Evolutionary conservation across 2,329 filamentous ascomycete species (phyloP).

Genomic region (Penicillium decumbens): DNA sequence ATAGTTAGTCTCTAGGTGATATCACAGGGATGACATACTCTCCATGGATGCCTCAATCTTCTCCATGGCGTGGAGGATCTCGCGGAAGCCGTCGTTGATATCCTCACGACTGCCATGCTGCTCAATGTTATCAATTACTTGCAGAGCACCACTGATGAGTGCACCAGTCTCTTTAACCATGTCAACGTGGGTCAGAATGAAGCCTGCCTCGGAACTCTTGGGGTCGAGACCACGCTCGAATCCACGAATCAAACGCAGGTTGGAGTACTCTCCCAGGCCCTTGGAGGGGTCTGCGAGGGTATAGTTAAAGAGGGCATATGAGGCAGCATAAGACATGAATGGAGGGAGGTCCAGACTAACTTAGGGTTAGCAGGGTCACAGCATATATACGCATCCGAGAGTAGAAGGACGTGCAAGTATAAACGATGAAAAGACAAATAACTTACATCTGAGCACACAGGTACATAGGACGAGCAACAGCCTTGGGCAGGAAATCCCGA

Average conservation of each 20-base stretch:
- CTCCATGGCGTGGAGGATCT: constrained; percentile 59
- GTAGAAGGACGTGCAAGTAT: neutral
- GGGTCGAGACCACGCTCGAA: constrained; percentile 88
- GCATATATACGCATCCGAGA: neutral
- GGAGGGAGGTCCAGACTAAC: constrained; percentile 69
- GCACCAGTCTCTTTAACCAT: constrained; percentile 86
- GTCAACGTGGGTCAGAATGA: constrained; percentile 91
- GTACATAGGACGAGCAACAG: constrained; percentile 75
- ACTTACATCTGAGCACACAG: constrained; percentile 81
- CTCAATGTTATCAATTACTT: constrained; percentile 58
- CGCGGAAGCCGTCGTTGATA: constrained; percentile 62
- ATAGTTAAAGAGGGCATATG: constrained; percentile 62
- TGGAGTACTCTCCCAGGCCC: constrained; percentile 53
- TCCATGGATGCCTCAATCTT: constrained; percentile 79
- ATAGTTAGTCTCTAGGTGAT: too few relatives aligned
- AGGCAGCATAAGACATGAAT: constrained; percentile 79
- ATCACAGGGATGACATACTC: constrained; percentile 39
- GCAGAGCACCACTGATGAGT: constrained; percentile 67
- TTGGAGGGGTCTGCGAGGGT: constrained; percentile 53
- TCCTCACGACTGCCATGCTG: constrained; percentile 47
- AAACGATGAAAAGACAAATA: neutral
- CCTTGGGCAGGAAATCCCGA: constrained; percentile 65
- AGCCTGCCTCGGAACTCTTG: constrained; percentile 83
- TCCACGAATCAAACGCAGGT: constrained; percentile 78
- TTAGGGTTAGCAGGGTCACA: constrained; percentile 19